A percentile compares a stretch with the other conserved stretches of the same genome.
These are phyloP conservation scores for Cenchrus purpureus DNA, from an alignment of 176 grass and related monocot species.

Conservation along the genomic window DNA sequence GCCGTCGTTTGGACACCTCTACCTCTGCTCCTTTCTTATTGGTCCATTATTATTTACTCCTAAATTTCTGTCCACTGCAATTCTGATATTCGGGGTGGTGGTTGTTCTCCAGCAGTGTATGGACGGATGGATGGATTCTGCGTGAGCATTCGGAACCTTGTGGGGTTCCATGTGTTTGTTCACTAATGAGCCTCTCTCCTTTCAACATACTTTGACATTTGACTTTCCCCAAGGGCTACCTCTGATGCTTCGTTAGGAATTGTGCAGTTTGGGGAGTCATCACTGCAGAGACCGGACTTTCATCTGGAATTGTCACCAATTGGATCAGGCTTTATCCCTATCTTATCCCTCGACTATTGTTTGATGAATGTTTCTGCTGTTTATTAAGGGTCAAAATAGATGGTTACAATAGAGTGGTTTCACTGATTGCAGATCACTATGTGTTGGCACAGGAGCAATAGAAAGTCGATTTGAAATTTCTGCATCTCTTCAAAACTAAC, in stretches of 20 bases:
- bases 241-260: background rate
- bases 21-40: background rate
- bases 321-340: slow-evolving; percentile 9
- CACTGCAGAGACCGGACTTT: background rate
- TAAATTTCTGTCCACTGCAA: background rate
- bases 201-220: background rate
- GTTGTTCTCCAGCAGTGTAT: background rate
- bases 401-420: background rate
- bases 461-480: background rate
- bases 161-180: background rate
- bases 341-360: background rate
- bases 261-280: background rate
- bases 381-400: background rate
- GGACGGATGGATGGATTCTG: background rate
- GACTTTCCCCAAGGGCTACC: background rate
- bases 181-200: background rate
- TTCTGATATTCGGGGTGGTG: background rate
- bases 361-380: background rate
- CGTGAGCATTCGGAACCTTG: background rate
- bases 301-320: background rate
- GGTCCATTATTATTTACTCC: no score
- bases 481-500: background rate
- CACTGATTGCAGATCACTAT: background rate
- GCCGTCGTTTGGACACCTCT: slow-evolving; percentile 11
- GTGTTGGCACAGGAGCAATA: background rate